Base-by-base conservation (phyloP, 2,329 filamentous ascomycete species). In the Fusarium concolor region DNA sequence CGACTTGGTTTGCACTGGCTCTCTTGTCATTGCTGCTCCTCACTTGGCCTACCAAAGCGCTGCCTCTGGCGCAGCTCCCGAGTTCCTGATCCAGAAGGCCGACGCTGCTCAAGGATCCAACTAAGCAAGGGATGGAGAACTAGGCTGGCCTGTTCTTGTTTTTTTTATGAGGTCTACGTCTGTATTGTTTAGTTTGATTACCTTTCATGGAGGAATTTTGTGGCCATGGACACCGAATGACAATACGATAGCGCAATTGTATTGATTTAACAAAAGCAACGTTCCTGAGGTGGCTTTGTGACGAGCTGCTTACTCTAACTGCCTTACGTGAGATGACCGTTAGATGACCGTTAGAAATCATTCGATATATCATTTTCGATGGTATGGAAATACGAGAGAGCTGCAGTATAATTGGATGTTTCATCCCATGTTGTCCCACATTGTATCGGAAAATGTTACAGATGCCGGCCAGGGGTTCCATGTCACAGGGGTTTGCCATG, bases 1-100 rank as follows among this genome's bases (percentile, higher is more conserved):
- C 2, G 81, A 83, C 24, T 65, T 75, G 3, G 78, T 81, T 22
- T 81, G 79, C 69, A 63, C 28, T 9, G 81, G 80, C 11, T 76
- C 76, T 2, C 72, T 82, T 18, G 65, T 77, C 33, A 50, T 69
- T 3, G 62, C 62, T 15, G 57, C 42, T 7, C 53, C 67, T 20
- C 67, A 69, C 9, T 12, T 70, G 35, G 41, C 61, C 18, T 70
- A 70, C 35, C 58, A 64, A 33, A 33, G 41, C 3, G 55, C 18
- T 28, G 67, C 67, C 37, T 11, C 47, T 3, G n/a, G 42, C 3
- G 37, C 10, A 1, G 67, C 67, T 15, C 67, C 67, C 3, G 35
- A 50, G 31, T 70, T 70, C 54, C 18, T 70, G 10, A 70, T 70
- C 15, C 28, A 70, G 55, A 66, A 50, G 41, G 63, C 61, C 22